Percentiles rank a stretch among this genome's conserved stretches.
Evolutionary conservation across 73 alveolate species (phyloP).

Genomic region (Symbiodinium pilosum): DNA sequence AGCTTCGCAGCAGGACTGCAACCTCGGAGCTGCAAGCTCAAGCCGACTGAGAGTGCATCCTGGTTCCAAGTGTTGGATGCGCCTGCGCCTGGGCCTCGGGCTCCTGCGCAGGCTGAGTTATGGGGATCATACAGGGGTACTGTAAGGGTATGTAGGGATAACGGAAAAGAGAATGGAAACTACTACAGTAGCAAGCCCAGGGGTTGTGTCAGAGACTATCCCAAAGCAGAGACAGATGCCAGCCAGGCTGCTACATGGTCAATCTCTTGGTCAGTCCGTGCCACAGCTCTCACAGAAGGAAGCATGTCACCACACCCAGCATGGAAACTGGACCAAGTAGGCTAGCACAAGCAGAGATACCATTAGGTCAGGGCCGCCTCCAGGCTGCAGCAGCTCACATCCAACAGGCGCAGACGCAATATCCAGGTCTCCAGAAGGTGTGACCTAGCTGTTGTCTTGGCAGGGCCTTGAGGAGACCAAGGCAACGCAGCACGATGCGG

Average conservation of each 20-base stretch:
- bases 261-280: slow-evolving; percentile 44
- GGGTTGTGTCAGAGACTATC: no score
- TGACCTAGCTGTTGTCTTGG: background rate
- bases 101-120: no score
- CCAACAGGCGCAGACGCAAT: slow-evolving; percentile 43
- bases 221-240: no score
- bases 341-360: no score
- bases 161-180: background rate
- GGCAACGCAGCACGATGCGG: slow-evolving; percentile 44
- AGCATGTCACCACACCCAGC: no score
- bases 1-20: background rate
- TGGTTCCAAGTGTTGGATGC: slow-evolving; percentile 75
- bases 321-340: background rate
- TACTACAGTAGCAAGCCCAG: no score
- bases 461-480: slow-evolving; percentile 79
- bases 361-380: slow-evolving; percentile 88
- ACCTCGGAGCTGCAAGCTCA: background rate
- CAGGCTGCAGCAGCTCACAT: slow-evolving; percentile 72
- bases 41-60: background rate
- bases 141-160: no score
- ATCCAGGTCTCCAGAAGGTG: no score
- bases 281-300: background rate
- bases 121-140: no score
- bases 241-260: slow-evolving; percentile 76
- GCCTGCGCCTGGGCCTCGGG: slow-evolving; percentile 15